Percentiles rank a stretch among this genome's conserved stretches.
Evolutionary conservation across 1,284 basidiomycete genomes (phyloP).

Genomic region (Trametes hirsuta): DNA sequence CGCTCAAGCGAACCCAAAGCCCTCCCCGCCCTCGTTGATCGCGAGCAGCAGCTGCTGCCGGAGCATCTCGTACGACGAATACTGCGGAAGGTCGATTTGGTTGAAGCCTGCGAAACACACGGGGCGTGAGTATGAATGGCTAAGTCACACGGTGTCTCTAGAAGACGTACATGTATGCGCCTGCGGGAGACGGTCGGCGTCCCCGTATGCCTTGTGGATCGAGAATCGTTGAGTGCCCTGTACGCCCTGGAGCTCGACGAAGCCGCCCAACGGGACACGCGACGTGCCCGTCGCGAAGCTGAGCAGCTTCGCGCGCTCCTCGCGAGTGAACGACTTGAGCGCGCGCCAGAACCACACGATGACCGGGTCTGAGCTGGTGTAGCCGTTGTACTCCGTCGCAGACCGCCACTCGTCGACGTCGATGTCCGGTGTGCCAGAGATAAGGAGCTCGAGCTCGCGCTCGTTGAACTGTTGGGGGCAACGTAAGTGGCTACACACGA

Average conservation of each 20-base stretch:
- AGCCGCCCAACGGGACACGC: constrained; percentile 92
- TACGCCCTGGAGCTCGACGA: constrained; percentile 91
- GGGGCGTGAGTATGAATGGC: not conserved
- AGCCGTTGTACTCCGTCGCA: constrained; percentile 91
- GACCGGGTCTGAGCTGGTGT: constrained; percentile 86
- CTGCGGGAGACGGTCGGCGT: constrained; percentile 82
- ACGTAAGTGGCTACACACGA: constrained; percentile 36
- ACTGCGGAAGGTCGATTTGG: constrained; percentile 88
- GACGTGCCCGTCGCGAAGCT: constrained; percentile 98
- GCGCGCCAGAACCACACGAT: constrained; percentile 99
- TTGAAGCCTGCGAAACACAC: constrained; percentile 63
- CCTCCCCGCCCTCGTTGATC: constrained; percentile 92
- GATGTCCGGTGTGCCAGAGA: constrained; percentile 97
- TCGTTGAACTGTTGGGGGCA: constrained; percentile 80
- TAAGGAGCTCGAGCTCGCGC: constrained; percentile 96
- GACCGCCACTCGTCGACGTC: constrained; percentile 99
- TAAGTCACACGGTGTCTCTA: not conserved
- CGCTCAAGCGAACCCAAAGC: constrained; percentile 80
- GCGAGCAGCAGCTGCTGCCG: constrained; percentile 86
- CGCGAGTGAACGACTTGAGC: constrained; percentile 95
- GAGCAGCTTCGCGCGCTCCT: constrained; percentile 93
- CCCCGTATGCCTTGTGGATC: constrained; percentile 92
- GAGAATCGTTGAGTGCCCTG: constrained; percentile 96
- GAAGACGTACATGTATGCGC: constrained; percentile 82
- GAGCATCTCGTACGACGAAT: constrained; percentile 93